Evolutionary conservation across 805 yeast species (phyloP), one percentile per base, ranked within the genome.

Genomic region (Candida maris): DNA sequence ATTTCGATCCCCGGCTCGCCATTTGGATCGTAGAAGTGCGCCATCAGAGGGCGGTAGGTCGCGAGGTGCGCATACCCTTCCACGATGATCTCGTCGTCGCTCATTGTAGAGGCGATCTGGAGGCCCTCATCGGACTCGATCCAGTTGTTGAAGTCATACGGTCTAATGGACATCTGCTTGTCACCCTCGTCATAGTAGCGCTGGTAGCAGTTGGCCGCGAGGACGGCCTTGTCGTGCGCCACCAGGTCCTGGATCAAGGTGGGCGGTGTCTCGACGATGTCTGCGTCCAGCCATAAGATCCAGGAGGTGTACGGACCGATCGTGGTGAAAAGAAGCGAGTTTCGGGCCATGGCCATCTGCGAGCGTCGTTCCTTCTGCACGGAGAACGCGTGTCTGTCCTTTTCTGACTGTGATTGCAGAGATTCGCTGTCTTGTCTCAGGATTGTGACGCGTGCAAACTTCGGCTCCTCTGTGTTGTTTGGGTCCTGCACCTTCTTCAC

Each of bases 131-230:
- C 91, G 8, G 75, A 74, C 57, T 85, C 93, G 23, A 80, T 82
- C 99, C 99, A 93, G 61, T 93, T 91, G 67, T 93, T 93, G 70
- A 73, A 91, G 61, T 93, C 98, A 58, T 93, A 93, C 5, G 97
- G 93, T 52, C 97, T 73, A 45, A 84, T 79, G 18, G 73, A 64
- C 9, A 64, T 58, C 39, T 72, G 65, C 44, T 76, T 67, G 42
- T 77, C 74, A 15, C 64, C 61, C 16, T 75, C 77, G 49, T 86
- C 82, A 36, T 51, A 69, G 60, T 65, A 89, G 51, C 94, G 69
- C 68, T 93, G 98, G 64, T 78, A 93, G 49, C 95, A 94, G 62
- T 93, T 93, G 16, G 97, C 97, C 2, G 93, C 83, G 19, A 93
- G 62, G 8, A 93, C 84, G 3, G 96, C 87, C 59, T 83, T 86